Evolutionary conservation across 139 green algal species (phyloP).

Genomic region (Auxenochlorella pyrenoidosa): DNA sequence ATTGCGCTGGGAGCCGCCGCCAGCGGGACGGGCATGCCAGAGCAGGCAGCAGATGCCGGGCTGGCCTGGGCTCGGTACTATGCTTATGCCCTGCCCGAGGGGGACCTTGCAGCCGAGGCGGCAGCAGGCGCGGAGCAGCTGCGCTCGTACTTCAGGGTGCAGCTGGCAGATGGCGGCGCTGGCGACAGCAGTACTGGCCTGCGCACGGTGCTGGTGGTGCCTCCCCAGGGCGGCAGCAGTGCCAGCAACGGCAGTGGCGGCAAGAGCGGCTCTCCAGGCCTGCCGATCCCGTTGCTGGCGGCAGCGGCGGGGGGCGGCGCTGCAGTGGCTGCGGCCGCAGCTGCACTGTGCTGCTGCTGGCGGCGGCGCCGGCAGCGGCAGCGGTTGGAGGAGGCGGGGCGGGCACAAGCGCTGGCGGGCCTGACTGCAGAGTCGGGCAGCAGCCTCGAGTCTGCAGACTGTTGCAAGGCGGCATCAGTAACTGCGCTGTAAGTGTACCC

Average conservation of each 20-base stretch:
- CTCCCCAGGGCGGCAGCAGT: neutral
- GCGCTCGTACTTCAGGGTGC: neutral
- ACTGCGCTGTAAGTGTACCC: too few relatives aligned
- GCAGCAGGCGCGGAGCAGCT: neutral
- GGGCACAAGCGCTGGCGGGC: neutral
- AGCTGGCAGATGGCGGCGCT: neutral
- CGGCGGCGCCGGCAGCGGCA: neutral
- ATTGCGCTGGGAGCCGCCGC: neutral
- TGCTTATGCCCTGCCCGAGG: conserved; percentile 3
- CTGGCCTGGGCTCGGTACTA: conserved; percentile 1
- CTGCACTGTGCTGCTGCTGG: neutral
- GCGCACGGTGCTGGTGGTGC: neutral
- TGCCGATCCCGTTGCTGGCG: conserved; percentile 18
- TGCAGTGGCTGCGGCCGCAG: neutral
- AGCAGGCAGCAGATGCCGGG: neutral
- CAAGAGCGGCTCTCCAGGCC: neutral
- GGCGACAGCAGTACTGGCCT: neutral
- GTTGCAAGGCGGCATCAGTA: too few relatives aligned
- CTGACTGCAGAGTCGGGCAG: too few relatives aligned
- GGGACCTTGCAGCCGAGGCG: neutral
- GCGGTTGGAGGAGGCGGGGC: neutral
- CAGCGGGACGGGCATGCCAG: neutral
- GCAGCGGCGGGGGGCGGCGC: neutral
- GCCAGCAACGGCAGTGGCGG: neutral
- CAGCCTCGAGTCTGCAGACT: too few relatives aligned